phyloP scores from a whole-genome alignment of 345 rosid genomes.

The Draba incana region DNA sequence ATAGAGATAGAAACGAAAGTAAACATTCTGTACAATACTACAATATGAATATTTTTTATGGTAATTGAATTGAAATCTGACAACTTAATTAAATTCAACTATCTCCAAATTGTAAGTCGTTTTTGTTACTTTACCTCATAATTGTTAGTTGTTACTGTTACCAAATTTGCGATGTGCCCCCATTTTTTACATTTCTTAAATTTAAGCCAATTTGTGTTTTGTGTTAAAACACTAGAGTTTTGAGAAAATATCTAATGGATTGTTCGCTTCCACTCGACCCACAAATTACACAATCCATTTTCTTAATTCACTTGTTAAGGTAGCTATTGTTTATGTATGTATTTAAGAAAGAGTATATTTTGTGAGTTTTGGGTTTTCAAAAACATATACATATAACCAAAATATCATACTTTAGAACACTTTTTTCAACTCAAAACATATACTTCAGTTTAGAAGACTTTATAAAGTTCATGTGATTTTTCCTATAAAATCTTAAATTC shows the following conservation, averaged over 20 bases:
- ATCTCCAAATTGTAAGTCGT: background rate
- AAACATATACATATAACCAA: too few relatives aligned
- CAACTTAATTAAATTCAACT: conserved; percentile 23
- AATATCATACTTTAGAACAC: too few relatives aligned
- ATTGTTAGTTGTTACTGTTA: conserved; percentile 3
- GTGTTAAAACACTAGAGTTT: background rate
- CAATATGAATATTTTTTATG: background rate
- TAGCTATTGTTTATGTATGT: too few relatives aligned
- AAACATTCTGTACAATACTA: conserved; percentile 26
- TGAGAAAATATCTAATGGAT: background rate
- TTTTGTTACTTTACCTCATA: background rate
- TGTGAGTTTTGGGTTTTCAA: too few relatives aligned
- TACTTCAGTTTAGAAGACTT: too few relatives aligned
- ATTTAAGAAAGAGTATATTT: too few relatives aligned
- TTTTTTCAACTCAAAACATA: too few relatives aligned
- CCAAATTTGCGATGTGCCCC: background rate
- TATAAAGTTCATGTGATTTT: too few relatives aligned
- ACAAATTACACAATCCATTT: background rate
- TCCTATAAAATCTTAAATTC: too few relatives aligned
- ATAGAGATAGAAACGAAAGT: conserved; percentile 8
- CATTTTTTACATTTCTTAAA: background rate
- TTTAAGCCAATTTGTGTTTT: background rate
- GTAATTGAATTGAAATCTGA: conserved; percentile 16
- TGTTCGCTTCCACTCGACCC: background rate
- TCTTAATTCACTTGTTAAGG: background rate